Evolutionary conservation across 2,329 filamentous ascomycete species (phyloP), one percentile per base, ranked within the genome.

Genomic region (Diaporthe citri): DNA sequence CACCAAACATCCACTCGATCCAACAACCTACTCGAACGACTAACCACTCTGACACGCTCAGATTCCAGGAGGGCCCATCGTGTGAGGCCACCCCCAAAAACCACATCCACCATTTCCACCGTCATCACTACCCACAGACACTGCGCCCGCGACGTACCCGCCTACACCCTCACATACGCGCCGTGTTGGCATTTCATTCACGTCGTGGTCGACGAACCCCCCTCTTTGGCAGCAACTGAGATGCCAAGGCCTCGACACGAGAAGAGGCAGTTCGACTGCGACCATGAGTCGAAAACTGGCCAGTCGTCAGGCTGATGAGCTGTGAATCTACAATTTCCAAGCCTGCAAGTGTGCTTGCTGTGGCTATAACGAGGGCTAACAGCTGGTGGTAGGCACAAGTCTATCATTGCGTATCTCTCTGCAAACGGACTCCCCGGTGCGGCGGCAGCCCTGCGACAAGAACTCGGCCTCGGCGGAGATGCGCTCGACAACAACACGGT

Each of bases 361-460:
- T 41, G n/a, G 56, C 66, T 71, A 46, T 39, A 69, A 52, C 43
- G 25, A 67, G 60, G 60, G 70, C 74, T 72, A 69, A 75, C 34
- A 41, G 34, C 25, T 64, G 52, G 67, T 74, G 71, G 59, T 85
- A 97, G 95, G 82, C 95, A 98, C 88, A 97, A 97, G 87, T 94
- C 95, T 77, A 95, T 98, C 79, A 93, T 98, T 82, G 95, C 96
- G 79, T 98, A 98, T 83, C 88, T 98, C 28, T 89, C 91, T 62
- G 92, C 94, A 46, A 92, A 91, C 82, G 93, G 93, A 82, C 90
- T 97, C 56, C 85, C 91, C 39, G 91, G 91, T 74, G 92, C 90
- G 77, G 94, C 94, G 56, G 87, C 91, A 59, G 90, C 93, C 34
- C 87, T 98, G 75, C 91, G 95, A 77, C 89, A 93, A 80, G 96